Conservation (phyloP, 768 basidiomycete species). For the Lactarius akahatsu region DNA sequence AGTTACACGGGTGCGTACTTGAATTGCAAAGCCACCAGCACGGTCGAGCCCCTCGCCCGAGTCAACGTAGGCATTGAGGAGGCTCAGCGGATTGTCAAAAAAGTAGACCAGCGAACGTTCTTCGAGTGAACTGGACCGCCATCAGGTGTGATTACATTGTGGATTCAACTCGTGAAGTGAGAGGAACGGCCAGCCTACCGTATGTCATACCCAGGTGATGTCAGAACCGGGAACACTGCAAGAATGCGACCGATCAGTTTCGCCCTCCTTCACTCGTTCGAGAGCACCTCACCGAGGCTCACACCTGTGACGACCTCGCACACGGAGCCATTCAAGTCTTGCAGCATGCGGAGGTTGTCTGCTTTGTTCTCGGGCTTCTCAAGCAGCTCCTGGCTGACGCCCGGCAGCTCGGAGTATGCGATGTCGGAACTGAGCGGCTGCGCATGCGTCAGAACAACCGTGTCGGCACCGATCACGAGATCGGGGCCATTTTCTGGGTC, state of each 20-base stretch:
- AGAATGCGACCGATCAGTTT: background rate
- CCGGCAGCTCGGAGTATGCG: constrained; percentile 53
- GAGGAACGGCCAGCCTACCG: constrained; percentile 44
- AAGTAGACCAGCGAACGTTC: constrained; percentile 82
- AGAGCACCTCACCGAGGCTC: constrained; percentile 57
- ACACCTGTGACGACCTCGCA: constrained; percentile 96
- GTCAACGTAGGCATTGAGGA: constrained; percentile 79
- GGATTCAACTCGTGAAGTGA: background rate
- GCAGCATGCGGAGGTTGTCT: constrained; percentile 85
- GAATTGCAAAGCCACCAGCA: constrained; percentile 93
- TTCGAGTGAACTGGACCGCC: constrained; percentile 62
- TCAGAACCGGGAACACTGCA: constrained; percentile 70
- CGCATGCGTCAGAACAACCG: constrained; percentile 84
- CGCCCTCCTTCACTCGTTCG: too few species aligned
- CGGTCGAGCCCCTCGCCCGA: constrained; percentile 83
- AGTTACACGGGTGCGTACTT: constrained; percentile 50
- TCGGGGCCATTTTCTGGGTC: constrained; percentile 72
- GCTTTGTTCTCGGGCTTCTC: constrained; percentile 83
- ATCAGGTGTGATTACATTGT: background rate
- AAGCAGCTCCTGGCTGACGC: constrained; percentile 66
- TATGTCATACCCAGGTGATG: constrained; percentile 72
- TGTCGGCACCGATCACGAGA: constrained; percentile 88
- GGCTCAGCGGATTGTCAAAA: constrained; percentile 53
- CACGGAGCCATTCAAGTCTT: constrained; percentile 79
- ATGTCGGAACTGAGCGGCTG: constrained; percentile 57